These are phyloP conservation scores for Aspergillus ruber DNA, from an alignment of 2,329 filamentous ascomycete species.

Conservation along the genomic window DNA sequence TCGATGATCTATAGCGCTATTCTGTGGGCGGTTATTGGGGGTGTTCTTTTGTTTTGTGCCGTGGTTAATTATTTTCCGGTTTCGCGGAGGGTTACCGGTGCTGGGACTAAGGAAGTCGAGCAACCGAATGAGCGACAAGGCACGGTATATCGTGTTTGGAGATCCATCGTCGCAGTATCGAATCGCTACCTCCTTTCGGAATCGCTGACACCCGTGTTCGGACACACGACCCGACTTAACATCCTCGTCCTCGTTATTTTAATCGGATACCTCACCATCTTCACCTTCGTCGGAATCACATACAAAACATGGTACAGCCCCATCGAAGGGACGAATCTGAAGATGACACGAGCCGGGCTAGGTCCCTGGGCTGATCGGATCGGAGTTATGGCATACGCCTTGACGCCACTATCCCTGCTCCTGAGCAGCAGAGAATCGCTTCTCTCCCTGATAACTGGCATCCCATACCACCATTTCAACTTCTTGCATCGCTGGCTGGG, in stretches of 20 bases:
- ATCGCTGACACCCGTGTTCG: constrained; percentile 53
- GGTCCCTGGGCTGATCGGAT: constrained; percentile 64
- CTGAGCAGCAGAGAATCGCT: constrained; percentile 64
- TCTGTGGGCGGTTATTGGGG: constrained; percentile 50
- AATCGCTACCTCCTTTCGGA: constrained; percentile 58
- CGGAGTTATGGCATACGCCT: constrained; percentile 64
- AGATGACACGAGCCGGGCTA: constrained; percentile 60
- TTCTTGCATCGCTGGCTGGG: constrained; percentile 73
- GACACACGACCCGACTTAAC: constrained; percentile 62
- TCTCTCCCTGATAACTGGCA: constrained; percentile 62
- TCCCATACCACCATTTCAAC: constrained; percentile 71
- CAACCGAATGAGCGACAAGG: constrained; percentile 16
- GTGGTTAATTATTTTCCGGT: constrained; percentile 17
- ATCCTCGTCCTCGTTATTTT: constrained; percentile 56
- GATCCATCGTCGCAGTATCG: constrained; percentile 36
- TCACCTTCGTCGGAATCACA: constrained; percentile 61
- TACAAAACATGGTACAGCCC: constrained; percentile 67
- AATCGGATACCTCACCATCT: constrained; percentile 58
- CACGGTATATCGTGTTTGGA: constrained; percentile 23
- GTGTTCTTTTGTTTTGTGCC: constrained; percentile 41
- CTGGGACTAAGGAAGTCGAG: constrained; percentile 12
- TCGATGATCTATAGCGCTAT: constrained; percentile 53
- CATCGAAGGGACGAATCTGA: constrained; percentile 49
- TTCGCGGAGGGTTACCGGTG: not conserved
- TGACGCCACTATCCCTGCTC: constrained; percentile 64